Base-by-base conservation (phyloP, 2,329 filamentous ascomycete genomes). In the Fusarium sp. region DNA sequence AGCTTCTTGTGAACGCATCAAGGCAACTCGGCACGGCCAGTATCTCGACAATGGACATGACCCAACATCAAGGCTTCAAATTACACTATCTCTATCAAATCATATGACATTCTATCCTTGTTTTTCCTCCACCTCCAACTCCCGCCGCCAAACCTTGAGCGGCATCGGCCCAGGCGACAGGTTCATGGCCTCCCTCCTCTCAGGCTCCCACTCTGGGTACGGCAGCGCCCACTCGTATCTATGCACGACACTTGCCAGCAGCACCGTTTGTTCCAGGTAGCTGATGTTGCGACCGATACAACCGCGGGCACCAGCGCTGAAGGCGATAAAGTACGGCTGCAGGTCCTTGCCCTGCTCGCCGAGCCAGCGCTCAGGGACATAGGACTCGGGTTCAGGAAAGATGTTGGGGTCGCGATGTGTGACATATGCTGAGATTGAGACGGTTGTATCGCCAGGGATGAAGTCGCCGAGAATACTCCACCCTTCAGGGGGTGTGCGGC, bases 191-290 rank as follows among this genome's bases (percentile, higher is more conserved):
- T 79, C 77, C 27, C 66, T 60, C 29, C 72, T 70, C 43, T 76
- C 65, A 4, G 71, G 66, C 37, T 76, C 70, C 65, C 71, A 79
- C 24, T 70, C 68, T 3, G 68, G 59, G 27, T 69, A 56, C 5
- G 76, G 68, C n/a, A 80, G 50, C 3, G 73, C 75, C 79, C 86
- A 84, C 20, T 86, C 82, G 59, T 84, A 87, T 1, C 83, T 78
- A 71, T 85, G 83, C 0, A 88, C 77, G 18, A 87, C 71, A 1
- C 82, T 83, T 1, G 85, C 85, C 18, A 87, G 31, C 2, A 85
- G 68, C 7, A 87, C 82, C 2, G 83, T 83, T 74, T 88, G 85
- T 76, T 88, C 86, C 10, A 88, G 77, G 65, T 86, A 81, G 5
- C 79, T 81, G 18, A 83, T 82, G 35, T 83, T 83, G 33, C 82